These are phyloP conservation scores for Akanthomyces uredinophilus DNA, from an alignment of 2,329 filamentous ascomycete genomes.

Conservation along the genomic window DNA sequence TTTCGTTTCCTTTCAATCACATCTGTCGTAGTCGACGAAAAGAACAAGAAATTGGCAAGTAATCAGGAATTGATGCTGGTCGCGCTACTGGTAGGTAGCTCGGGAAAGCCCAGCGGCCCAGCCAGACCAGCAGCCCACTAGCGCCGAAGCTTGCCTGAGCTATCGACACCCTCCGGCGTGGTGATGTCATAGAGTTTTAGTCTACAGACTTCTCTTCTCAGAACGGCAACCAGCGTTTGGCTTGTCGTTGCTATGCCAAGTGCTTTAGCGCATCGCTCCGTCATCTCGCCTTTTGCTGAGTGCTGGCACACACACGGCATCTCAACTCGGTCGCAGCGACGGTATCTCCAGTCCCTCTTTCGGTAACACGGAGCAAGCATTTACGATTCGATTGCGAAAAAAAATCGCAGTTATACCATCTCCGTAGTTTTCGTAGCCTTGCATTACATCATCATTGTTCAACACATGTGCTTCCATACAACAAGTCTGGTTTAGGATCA, in stretches of 20 bases:
- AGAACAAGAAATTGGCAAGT: background rate
- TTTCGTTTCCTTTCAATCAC: background rate
- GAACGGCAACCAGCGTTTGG: background rate
- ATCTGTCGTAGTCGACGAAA: background rate
- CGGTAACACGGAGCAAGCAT: background rate
- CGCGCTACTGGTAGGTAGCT: background rate
- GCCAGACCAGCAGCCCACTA: background rate
- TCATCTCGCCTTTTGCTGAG: background rate
- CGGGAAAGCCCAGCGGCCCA: background rate
- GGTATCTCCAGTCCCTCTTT: background rate
- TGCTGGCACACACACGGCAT: too few species aligned
- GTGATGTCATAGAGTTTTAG: constrained; percentile 12
- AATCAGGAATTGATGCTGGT: background rate
- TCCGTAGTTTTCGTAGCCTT: too few species aligned
- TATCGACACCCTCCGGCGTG: background rate
- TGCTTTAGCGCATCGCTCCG: background rate
- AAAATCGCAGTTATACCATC: background rate
- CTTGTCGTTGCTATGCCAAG: background rate
- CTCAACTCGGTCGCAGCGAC: background rate
- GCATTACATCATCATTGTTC: too few species aligned
- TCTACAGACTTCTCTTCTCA: background rate
- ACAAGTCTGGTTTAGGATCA: background rate
- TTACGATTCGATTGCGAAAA: background rate
- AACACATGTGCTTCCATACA: background rate
- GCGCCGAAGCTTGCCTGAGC: constrained; percentile 6